Conservation (phyloP, 176 grass and related monocot genomes). For the Oryza glaberrima region DNA sequence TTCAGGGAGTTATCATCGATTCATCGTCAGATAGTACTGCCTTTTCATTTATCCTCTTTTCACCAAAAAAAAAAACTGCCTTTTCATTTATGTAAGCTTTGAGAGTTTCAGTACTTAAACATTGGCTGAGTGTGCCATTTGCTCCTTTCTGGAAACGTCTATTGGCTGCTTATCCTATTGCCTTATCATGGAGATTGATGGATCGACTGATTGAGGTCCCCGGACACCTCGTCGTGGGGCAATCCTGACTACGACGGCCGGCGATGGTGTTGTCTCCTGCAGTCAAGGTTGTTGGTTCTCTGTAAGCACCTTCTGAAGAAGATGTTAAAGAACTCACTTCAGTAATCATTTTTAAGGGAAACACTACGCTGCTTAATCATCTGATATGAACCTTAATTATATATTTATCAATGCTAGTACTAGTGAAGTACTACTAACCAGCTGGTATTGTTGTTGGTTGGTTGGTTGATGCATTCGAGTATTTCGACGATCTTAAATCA, state of each 20-base stretch:
- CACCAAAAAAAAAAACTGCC: not conserved
- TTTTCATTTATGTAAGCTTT: not conserved
- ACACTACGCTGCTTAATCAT: not conserved
- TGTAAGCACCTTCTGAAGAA: not conserved
- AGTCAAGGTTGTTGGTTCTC: slow-evolving; percentile 25
- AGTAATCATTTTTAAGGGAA: not conserved
- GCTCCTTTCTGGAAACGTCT: not conserved
- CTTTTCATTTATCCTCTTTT: not conserved
- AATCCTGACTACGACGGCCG: not conserved
- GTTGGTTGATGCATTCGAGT: not conserved
- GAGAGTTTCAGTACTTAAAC: not conserved
- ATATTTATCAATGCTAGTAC: not conserved
- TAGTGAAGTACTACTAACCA: not conserved
- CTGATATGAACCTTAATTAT: slow-evolving; percentile 1
- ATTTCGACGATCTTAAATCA: not conserved
- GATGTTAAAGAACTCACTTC: not conserved
- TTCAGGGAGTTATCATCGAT: not conserved
- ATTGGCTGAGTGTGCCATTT: not conserved
- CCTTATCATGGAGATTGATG: not conserved
- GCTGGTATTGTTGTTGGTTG: not conserved
- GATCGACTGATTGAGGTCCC: not conserved
- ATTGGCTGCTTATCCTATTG: slow-evolving; percentile 8
- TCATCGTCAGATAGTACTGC: not conserved
- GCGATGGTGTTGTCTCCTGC: not conserved
- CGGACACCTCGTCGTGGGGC: slow-evolving; percentile 33